A percentile compares a stretch with the other conserved stretches of the same genome.
These are phyloP conservation scores for Agrocybe pediades DNA, from an alignment of 768 basidiomycete species.

Conservation along the genomic window DNA sequence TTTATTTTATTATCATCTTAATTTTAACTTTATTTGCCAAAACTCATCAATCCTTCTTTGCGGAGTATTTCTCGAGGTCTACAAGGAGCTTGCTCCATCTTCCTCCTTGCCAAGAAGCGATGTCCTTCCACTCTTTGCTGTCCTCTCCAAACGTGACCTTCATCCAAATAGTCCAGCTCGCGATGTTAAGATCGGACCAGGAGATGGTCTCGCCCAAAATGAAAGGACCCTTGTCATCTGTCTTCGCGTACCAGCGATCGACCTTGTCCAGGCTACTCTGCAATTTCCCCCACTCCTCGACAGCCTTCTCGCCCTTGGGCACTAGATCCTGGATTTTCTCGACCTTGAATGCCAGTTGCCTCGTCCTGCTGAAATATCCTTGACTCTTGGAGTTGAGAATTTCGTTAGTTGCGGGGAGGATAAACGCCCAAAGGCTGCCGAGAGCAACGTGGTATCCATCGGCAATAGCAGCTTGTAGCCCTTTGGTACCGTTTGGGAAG, in stretches of 20 bases:
- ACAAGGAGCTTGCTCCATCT: slow-evolving; percentile 29
- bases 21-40: neutral
- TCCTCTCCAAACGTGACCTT: slow-evolving; percentile 28
- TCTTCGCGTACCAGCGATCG: slow-evolving; percentile 24
- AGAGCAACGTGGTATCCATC: neutral
- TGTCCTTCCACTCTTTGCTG: slow-evolving; percentile 34
- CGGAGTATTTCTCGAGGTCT: slow-evolving; percentile 22
- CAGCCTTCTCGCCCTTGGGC: slow-evolving; percentile 21
- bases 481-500: slow-evolving; percentile 26
- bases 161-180: slow-evolving; percentile 29
- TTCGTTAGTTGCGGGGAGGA: slow-evolving; percentile 6
- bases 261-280: slow-evolving; percentile 19
- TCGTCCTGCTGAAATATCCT: slow-evolving; percentile 20
- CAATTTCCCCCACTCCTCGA: slow-evolving; percentile 22
- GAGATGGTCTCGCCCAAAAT: slow-evolving; percentile 34
- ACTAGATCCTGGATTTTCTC: slow-evolving; percentile 22
- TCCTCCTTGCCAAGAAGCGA: slow-evolving; percentile 31
- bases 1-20: neutral
- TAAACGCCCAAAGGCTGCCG: slow-evolving; percentile 4
- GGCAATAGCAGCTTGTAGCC: slow-evolving; percentile 15
- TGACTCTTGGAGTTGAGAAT: slow-evolving; percentile 15
- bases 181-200: slow-evolving; percentile 38
- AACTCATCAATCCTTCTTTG: neutral
- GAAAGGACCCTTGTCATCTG: slow-evolving; percentile 13
- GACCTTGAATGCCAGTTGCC: slow-evolving; percentile 19